Percentiles rank a stretch among this genome's conserved stretches.
Evolutionary conservation across 345 rosid genomes (phyloP).

Genomic region (Arabis alpina): DNA sequence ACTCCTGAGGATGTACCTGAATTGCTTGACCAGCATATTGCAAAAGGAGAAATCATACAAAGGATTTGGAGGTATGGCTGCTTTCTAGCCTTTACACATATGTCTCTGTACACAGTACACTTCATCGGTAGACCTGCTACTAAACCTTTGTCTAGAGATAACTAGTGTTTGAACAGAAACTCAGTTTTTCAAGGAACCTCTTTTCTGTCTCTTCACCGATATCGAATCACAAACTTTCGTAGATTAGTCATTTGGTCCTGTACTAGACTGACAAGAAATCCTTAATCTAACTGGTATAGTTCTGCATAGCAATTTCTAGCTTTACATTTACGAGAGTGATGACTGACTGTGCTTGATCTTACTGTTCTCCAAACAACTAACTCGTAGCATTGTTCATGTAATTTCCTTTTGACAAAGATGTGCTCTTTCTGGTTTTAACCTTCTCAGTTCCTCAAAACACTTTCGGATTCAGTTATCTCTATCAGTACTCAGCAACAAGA

Average conservation of each 20-base stretch:
- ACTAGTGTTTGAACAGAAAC: not conserved
- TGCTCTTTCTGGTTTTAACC: not conserved
- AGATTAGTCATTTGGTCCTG: not conserved
- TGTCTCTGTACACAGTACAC: not conserved
- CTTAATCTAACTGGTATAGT: too few relatives aligned
- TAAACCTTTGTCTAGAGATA: not conserved
- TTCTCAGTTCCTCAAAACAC: not conserved
- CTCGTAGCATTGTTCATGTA: too few relatives aligned
- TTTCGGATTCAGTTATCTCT: not conserved
- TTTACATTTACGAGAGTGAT: too few relatives aligned
- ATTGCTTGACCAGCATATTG: slow-evolving; percentile 84
- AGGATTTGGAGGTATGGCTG: slow-evolving; percentile 80
- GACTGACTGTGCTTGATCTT: too few relatives aligned
- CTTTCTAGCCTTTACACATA: not conserved
- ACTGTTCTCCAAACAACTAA: too few relatives aligned
- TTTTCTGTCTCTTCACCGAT: too few relatives aligned
- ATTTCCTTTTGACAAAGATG: not conserved
- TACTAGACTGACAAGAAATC: too few relatives aligned
- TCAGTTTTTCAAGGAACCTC: too few relatives aligned
- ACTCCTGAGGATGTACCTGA: slow-evolving; percentile 91
- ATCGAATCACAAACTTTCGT: not conserved
- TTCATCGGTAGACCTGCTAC: not conserved
- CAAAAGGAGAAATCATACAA: slow-evolving; percentile 69
- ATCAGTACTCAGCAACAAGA: not conserved
- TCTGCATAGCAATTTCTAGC: too few relatives aligned